phyloP scores from a whole-genome alignment of 768 basidiomycete genomes.

The Mycena filopes region DNA sequence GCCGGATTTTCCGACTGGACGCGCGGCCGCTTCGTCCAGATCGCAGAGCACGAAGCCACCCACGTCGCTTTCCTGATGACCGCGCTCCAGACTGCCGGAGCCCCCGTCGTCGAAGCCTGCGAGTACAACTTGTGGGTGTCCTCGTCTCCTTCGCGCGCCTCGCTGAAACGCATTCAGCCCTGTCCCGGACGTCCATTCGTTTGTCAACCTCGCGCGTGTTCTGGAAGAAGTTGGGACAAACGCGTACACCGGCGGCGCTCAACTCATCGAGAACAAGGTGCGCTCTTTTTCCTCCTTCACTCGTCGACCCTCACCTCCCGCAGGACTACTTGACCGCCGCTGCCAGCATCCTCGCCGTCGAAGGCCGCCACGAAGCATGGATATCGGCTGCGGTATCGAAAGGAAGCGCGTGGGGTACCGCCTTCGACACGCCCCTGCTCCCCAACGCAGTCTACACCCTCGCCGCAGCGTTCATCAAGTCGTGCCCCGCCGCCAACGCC shows the following conservation, averaged over 20 bases:
- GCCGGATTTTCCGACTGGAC: conserved; percentile 63
- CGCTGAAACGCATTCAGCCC: conserved; percentile 41
- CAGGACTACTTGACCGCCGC: conserved; percentile 62
- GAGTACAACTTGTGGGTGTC: conserved; percentile 44
- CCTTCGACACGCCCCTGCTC: conserved; percentile 58
- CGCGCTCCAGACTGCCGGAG: conserved; percentile 43
- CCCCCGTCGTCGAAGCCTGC: conserved; percentile 47
- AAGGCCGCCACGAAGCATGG: conserved; percentile 65
- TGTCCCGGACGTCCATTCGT: conserved; percentile 53
- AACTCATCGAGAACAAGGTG: conserved; percentile 46
- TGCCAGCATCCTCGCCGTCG: conserved; percentile 68
- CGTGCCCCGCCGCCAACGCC: conserved; percentile 64
- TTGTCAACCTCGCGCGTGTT: conserved; percentile 55
- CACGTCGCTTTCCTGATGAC: conserved; percentile 56
- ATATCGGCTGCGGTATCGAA: conserved; percentile 52
- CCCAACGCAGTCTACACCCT: conserved; percentile 54
- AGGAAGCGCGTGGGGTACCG: conserved; percentile 56
- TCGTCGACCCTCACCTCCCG: not conserved
- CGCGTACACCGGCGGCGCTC: conserved; percentile 69
- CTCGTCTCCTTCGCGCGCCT: not conserved
- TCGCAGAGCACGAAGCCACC: conserved; percentile 62
- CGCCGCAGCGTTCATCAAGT: conserved; percentile 56
- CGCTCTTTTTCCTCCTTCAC: not conserved
- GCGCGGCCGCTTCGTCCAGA: conserved; percentile 60
- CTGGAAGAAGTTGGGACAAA: conserved; percentile 66